Evolutionary conservation across 306 rosid species (phyloP).

Genomic region (Acmispon strigosus): DNA sequence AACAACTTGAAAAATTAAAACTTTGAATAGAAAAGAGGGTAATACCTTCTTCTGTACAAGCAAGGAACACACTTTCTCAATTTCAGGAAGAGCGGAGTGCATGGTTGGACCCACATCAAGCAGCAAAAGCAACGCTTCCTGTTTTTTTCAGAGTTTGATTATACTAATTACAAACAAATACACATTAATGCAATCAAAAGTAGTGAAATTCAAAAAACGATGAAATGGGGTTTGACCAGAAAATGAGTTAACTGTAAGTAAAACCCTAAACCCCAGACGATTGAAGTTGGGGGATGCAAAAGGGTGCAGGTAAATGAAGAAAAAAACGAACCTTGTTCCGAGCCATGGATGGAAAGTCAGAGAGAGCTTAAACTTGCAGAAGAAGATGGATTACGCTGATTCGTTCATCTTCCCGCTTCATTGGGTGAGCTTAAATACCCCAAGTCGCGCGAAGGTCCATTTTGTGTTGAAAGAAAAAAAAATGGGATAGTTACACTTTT

Average conservation of each 20-base stretch:
- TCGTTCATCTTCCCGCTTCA: too few relatives aligned
- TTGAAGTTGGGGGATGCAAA: background rate
- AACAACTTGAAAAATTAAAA: background rate
- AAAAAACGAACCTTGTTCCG: slow-evolving; percentile 52
- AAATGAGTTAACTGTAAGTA: background rate
- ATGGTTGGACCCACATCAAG: slow-evolving; percentile 90
- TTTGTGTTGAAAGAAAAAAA: too few relatives aligned
- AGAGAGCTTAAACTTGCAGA: background rate
- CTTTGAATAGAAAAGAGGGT: background rate
- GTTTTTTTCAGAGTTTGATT: background rate
- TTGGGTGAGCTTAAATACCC: too few relatives aligned
- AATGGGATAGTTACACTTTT: too few relatives aligned
- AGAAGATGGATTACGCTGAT: too few relatives aligned
- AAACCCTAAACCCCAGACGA: slow-evolving; percentile 26
- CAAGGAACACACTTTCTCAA: slow-evolving; percentile 69
- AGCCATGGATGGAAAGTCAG: slow-evolving; percentile 41
- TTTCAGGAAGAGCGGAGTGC: slow-evolving; percentile 67
- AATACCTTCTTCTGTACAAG: slow-evolving; percentile 73
- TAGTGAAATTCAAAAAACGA: background rate
- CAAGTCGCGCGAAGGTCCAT: too few relatives aligned
- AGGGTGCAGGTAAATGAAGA: background rate
- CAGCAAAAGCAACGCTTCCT: slow-evolving; percentile 75
- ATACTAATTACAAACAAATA: background rate
- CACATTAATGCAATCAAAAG: background rate
- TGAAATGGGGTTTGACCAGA: background rate